phyloP scores from a whole-genome alignment of 306 rosid genomes.

The Lupinus albus region DNA sequence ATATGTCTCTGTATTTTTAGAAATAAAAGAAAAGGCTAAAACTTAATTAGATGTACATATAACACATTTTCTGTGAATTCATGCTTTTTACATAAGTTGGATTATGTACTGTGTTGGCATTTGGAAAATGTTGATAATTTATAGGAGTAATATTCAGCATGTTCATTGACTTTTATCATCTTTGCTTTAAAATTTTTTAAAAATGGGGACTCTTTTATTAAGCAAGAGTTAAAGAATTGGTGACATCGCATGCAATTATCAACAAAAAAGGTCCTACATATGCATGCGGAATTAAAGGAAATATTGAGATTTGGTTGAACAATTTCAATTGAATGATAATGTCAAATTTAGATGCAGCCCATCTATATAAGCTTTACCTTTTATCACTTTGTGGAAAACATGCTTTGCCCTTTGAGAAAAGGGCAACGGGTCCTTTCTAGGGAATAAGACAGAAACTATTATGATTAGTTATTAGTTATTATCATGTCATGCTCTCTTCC shows the following conservation, averaged over 20 bases:
- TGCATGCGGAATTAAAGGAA: slow-evolving; percentile 27
- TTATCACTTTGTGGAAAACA: slow-evolving; percentile 6
- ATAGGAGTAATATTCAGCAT: not conserved
- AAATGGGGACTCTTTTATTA: not conserved
- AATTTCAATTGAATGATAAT: slow-evolving; percentile 37
- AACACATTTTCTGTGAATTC: not conserved
- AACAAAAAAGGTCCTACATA: slow-evolving; percentile 30
- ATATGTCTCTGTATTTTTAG: no score
- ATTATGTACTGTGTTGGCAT: not conserved
- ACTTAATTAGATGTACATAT: no score
- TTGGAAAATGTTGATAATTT: not conserved
- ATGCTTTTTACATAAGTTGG: not conserved
- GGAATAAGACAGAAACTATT: slow-evolving; percentile 53
- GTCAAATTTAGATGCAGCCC: slow-evolving; percentile 26
- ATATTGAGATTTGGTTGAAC: slow-evolving; percentile 11
- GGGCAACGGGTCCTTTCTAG: slow-evolving; percentile 44
- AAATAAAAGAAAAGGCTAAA: no score
- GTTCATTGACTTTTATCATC: not conserved
- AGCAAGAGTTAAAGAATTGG: not conserved
- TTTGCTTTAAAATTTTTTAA: not conserved
- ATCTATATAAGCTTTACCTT: not conserved
- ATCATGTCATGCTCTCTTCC: slow-evolving; percentile 35
- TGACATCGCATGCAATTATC: slow-evolving; percentile 34
- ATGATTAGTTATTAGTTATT: slow-evolving; percentile 39
- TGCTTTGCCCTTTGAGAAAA: slow-evolving; percentile 44